These are phyloP conservation scores for Leishmania aethiopica DNA, from an alignment of 208 protist genomes.

Conservation along the genomic window DNA sequence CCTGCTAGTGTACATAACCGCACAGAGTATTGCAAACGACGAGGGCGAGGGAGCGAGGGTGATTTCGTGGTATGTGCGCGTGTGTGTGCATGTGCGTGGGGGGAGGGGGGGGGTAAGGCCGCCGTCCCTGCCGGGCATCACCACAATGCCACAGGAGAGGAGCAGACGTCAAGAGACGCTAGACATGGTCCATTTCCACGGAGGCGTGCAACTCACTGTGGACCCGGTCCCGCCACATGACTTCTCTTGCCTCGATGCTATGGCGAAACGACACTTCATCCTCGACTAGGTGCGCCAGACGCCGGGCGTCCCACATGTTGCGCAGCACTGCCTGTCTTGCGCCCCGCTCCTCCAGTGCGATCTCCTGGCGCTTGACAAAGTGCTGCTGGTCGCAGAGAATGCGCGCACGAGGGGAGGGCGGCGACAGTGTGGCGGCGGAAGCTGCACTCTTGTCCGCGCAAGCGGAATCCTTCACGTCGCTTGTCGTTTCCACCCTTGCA, in stretches of 20 bases:
- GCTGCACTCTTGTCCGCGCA: no score
- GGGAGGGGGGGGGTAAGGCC: neutral
- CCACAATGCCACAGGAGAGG: neutral
- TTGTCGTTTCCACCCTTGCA: neutral
- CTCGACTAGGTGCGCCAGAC: slow-evolving; percentile 8
- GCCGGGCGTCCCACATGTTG: neutral
- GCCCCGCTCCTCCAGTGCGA: slow-evolving; percentile 28
- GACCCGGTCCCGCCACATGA: neutral
- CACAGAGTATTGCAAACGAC: neutral
- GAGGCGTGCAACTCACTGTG: neutral
- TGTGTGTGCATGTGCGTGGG: neutral
- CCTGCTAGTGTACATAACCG: slow-evolving; percentile 1
- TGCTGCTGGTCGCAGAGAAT: slow-evolving; percentile 29
- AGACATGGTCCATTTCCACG: neutral
- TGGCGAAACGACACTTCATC: slow-evolving; percentile 26
- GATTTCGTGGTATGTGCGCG: neutral
- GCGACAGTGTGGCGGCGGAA: neutral
- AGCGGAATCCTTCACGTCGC: neutral
- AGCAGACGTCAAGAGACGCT: neutral
- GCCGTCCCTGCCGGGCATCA: neutral
- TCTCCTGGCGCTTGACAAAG: slow-evolving; percentile 16
- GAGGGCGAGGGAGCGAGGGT: neutral
- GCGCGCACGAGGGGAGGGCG: neutral
- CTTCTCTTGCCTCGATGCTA: slow-evolving; percentile 8
- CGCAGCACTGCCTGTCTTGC: slow-evolving; percentile 15